Evolutionary conservation across 306 rosid genomes (phyloP).

Genomic region (Cucurbita pepo): DNA sequence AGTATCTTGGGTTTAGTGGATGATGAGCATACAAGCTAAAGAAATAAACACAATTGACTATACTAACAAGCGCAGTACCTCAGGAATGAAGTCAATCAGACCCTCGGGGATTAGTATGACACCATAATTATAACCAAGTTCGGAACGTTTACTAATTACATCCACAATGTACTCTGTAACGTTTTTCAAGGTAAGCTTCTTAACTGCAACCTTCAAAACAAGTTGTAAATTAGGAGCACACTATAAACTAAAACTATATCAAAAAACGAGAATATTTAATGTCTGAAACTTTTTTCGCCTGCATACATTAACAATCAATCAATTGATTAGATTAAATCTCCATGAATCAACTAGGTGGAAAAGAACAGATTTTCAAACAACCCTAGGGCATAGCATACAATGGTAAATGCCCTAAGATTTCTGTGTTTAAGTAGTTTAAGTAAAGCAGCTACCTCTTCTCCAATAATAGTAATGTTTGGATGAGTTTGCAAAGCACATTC

Average conservation of each 20-base stretch:
- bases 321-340: not conserved
- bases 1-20: not conserved
- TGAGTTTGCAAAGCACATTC: slow-evolving; percentile 99
- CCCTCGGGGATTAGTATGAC: slow-evolving; percentile 98
- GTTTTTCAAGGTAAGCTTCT: slow-evolving; percentile 84
- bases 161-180: slow-evolving; percentile 89
- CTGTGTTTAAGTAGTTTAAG: not conserved
- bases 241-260: not conserved
- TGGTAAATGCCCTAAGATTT: not conserved
- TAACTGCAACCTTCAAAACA: slow-evolving; percentile 55
- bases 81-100: slow-evolving; percentile 97
- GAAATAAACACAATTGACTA: not conserved
- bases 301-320: not conserved
- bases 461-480: slow-evolving; percentile 88
- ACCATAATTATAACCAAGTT: slow-evolving; percentile 69
- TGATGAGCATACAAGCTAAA: not conserved
- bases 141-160: slow-evolving; percentile 57
- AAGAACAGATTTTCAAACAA: not conserved
- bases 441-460: slow-evolving; percentile 62
- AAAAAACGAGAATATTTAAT: not conserved
- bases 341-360: not conserved
- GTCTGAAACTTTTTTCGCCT: not conserved
- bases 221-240: not conserved
- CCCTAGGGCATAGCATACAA: not conserved
- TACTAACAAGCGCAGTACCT: slow-evolving; percentile 27